phyloP scores from a whole-genome alignment of 2,329 filamentous ascomycete species.

The Alternaria sp. region DNA sequence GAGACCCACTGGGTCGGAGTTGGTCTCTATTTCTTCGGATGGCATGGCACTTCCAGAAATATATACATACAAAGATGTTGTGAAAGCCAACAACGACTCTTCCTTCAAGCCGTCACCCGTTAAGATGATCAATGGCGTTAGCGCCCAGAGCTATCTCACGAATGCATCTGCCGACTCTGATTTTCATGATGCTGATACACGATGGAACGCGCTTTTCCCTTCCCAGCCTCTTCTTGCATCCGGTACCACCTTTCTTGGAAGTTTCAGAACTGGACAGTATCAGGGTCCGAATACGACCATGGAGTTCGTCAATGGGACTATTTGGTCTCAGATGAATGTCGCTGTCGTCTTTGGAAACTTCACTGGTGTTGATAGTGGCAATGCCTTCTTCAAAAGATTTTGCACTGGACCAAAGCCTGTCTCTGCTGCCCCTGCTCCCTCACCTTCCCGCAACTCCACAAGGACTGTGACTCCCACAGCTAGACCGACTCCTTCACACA shows the following conservation, averaged over 20 bases:
- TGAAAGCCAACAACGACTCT: conserved; percentile 34
- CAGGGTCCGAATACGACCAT: conserved; percentile 48
- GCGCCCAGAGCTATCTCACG: conserved; percentile 45
- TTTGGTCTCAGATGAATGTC: conserved; percentile 40
- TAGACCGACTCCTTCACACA: conserved; percentile 40
- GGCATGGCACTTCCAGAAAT: conserved; percentile 50
- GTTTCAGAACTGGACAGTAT: conserved; percentile 43
- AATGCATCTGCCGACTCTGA: conserved; percentile 42
- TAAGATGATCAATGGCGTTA: conserved; percentile 50
- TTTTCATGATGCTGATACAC: conserved; percentile 53
- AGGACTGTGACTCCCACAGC: conserved; percentile 24
- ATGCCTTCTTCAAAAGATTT: conserved; percentile 54
- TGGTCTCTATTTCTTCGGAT: conserved; percentile 50
- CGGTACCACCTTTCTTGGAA: conserved; percentile 39
- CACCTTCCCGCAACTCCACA: conserved; percentile 25
- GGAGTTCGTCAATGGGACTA: conserved; percentile 51
- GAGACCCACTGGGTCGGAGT: conserved; percentile 40
- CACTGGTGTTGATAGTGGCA: conserved; percentile 50
- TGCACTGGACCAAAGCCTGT: conserved; percentile 40
- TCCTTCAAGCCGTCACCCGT: conserved; percentile 50
- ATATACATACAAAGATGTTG: conserved; percentile 46
- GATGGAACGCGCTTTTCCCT: conserved; percentile 54
- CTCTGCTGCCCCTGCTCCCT: conserved; percentile 21
- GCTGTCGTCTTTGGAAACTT: conserved; percentile 47
- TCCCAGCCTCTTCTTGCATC: conserved; percentile 45